Base-by-base conservation (phyloP, 768 basidiomycete genomes). In the Suillus subaureus region DNA sequence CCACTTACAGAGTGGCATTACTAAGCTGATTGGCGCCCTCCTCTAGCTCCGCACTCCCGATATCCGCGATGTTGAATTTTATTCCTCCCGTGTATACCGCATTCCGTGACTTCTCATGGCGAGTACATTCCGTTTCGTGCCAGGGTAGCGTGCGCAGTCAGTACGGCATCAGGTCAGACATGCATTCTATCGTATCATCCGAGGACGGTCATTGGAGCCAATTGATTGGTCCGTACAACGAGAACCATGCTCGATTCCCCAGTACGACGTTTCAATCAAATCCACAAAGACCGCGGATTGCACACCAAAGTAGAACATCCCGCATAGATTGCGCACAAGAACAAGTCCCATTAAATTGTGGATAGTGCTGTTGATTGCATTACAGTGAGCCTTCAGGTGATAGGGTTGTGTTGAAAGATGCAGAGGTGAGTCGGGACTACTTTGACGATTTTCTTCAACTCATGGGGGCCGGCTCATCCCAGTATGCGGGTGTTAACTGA, bases 291-390 rank as follows among this genome's bases (percentile, higher is more conserved):
- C 95, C 77, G 98, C 9, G 8, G 9, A 35, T 35, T 99, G 97
- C 96, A 35, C 98, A 79, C 95, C 97, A 81, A 99, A 97, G 83
- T 97, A 99, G 79, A 99, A 99, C 33, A 96, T 99, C 45, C 35
- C 35, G 78, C 97, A 99, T 16, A 98, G 86, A 74, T 99, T 95
- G 69, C 93, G 93, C 47, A 99, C 97, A 67, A 93, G 88, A 42
- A 98, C 93, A 45, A 99, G 90, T 77, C 98, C 97, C 96, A 99
- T 97, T 61, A 99, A 87, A 77, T 99, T 98, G 82, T 99, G 97
- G 61, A 99, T 93, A 0, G 97, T 99, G 18, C 96, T 98, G 78
- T 98, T 99, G 81, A 99, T 99, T 21, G 43, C 18, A 43, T 8
- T 6, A 8, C 21, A 43, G 43, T 21, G 21, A 43, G 3, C 8